These are phyloP conservation scores for Verticillium klebahnii DNA, from an alignment of 2,329 filamentous ascomycete species.

Conservation along the genomic window DNA sequence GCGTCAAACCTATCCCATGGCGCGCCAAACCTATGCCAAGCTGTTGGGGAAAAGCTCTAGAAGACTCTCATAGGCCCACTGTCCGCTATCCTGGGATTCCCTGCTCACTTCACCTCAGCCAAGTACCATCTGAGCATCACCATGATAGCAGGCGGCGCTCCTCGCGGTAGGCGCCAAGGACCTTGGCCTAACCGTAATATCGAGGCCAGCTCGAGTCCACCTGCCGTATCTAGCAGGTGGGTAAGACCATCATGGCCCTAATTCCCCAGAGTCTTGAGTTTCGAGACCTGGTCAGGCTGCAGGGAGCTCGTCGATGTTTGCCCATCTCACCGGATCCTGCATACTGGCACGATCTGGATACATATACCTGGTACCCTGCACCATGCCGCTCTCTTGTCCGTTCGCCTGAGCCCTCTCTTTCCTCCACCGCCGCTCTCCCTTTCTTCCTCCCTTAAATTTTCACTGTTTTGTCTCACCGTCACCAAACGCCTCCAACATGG, in stretches of 20 bases:
- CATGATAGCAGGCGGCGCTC: background rate
- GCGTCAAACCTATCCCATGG: background rate
- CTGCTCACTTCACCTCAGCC: background rate
- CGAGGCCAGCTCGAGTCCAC: background rate
- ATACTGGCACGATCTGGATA: background rate
- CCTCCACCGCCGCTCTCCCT: background rate
- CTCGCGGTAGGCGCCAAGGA: background rate
- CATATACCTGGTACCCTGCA: background rate
- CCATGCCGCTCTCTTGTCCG: background rate
- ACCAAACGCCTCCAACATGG: background rate
- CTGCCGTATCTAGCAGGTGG: background rate
- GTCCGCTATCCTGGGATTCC: background rate
- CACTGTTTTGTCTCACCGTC: background rate
- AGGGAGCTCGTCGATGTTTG: background rate
- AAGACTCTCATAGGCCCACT: slow-evolving; percentile 1
- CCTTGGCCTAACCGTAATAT: background rate
- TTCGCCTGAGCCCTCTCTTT: background rate
- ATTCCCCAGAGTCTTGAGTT: background rate
- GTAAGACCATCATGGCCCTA: background rate
- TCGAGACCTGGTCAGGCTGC: background rate
- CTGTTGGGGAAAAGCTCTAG: background rate
- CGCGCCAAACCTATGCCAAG: background rate
- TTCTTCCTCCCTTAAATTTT: background rate
- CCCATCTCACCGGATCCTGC: background rate
- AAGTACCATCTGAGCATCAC: background rate